Evolutionary conservation across 2,329 filamentous ascomycete genomes (phyloP).

Genomic region (Lasiodiplodia sp.): DNA sequence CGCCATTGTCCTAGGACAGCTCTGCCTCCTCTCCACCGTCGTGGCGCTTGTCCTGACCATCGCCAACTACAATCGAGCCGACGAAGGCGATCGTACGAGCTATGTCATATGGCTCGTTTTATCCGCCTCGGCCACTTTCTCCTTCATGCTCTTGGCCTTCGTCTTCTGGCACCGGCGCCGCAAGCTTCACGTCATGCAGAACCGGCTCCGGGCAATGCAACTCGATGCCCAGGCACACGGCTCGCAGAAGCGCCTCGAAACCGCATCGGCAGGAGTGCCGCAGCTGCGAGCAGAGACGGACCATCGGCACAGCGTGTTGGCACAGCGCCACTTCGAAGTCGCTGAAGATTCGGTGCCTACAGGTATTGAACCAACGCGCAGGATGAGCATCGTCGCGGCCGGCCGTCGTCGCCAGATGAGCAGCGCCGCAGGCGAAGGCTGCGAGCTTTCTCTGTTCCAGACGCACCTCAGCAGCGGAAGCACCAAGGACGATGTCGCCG

Average conservation of each 20-base stretch:
- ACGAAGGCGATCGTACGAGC: not conserved
- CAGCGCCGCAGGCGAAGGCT: conserved; percentile 16
- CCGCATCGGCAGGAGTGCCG: not conserved
- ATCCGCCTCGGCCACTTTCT: conserved; percentile 1
- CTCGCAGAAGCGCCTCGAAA: conserved; percentile 14
- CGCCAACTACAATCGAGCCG: not conserved
- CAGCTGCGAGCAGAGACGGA: conserved; percentile 19
- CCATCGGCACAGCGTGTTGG: conserved; percentile 6
- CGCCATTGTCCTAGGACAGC: not conserved
- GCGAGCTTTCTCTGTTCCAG: conserved; percentile 11
- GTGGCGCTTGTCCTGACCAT: conserved; percentile 17
- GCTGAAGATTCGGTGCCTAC: not conserved
- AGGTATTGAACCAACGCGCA: not conserved
- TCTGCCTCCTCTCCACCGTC: conserved; percentile 17
- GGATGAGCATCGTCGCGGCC: not conserved
- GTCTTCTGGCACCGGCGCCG: conserved; percentile 23
- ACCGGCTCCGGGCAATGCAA: conserved; percentile 9
- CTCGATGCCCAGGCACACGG: not conserved
- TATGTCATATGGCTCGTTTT: conserved; percentile 18
- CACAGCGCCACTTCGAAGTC: not conserved
- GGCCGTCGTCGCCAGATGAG: not conserved
- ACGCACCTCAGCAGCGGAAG: conserved; percentile 16
- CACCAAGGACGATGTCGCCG: not conserved
- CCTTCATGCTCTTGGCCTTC: not conserved
- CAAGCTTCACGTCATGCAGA: conserved; percentile 6